phyloP scores from a whole-genome alignment of 2,329 filamentous ascomycete genomes.

The Alternaria alternata region DNA sequence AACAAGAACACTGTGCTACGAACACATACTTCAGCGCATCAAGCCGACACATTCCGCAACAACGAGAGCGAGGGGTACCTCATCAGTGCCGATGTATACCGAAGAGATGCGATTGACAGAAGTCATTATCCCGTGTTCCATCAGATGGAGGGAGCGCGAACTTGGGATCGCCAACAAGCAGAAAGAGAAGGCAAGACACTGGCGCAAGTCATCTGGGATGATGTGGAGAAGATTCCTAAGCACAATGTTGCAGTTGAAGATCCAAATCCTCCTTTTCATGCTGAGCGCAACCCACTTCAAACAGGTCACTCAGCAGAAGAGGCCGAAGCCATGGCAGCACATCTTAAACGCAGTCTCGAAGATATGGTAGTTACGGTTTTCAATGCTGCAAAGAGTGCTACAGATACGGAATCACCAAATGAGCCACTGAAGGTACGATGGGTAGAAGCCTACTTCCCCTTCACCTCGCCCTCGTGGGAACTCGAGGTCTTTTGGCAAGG shows the following conservation, averaged over 20 bases:
- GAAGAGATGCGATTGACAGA: constrained; percentile 91
- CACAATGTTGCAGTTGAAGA: constrained; percentile 84
- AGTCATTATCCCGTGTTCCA: constrained; percentile 98
- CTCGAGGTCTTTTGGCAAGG: constrained; percentile 94
- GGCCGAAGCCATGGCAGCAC: constrained; percentile 80
- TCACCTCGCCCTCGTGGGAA: constrained; percentile 95
- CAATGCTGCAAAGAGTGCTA: constrained; percentile 72
- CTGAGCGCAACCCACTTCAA: constrained; percentile 85
- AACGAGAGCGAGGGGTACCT: constrained; percentile 82
- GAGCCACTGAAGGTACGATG: constrained; percentile 87
- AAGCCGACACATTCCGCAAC: constrained; percentile 79
- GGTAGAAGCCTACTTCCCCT: constrained; percentile 98
- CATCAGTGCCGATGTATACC: constrained; percentile 93
- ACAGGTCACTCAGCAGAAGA: constrained; percentile 76
- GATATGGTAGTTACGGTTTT: constrained; percentile 91
- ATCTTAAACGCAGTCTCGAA: constrained; percentile 90
- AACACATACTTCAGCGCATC: constrained; percentile 94
- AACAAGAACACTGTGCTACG: constrained; percentile 83
- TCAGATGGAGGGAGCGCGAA: constrained; percentile 94
- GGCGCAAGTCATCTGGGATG: constrained; percentile 71
- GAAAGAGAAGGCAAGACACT: constrained; percentile 56
- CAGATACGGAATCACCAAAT: constrained; percentile 51
- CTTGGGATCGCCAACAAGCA: constrained; percentile 78
- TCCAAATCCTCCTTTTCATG: constrained; percentile 78
- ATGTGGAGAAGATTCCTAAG: constrained; percentile 74